A percentile compares a stretch with the other conserved stretches of the same genome.
These are phyloP conservation scores for Agrocybe praecox DNA, from an alignment of 768 basidiomycete genomes.

Conservation along the genomic window DNA sequence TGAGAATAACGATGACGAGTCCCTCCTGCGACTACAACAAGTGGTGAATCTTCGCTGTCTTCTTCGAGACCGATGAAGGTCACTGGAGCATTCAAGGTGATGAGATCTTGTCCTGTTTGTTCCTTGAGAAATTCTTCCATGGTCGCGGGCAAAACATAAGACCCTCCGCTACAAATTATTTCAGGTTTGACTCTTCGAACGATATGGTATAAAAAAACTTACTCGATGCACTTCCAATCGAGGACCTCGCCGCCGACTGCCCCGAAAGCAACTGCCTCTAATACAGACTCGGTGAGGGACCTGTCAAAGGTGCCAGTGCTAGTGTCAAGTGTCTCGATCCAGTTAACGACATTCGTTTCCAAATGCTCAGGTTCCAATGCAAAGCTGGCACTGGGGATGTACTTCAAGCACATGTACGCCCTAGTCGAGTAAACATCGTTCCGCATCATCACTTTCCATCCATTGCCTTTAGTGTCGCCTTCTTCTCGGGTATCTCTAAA, in stretches of 20 bases:
- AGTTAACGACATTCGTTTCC: constrained; percentile 26
- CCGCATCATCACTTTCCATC: constrained; percentile 25
- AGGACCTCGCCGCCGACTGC: not conserved
- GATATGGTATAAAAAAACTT: not conserved
- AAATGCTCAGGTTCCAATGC: constrained; percentile 1
- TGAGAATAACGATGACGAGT: constrained; percentile 12
- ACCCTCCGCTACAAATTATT: no score
- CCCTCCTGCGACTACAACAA: not conserved
- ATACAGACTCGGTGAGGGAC: constrained; percentile 35
- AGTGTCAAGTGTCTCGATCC: constrained; percentile 33
- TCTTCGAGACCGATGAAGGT: not conserved
- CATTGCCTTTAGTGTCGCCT: constrained; percentile 2
- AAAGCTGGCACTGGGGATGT: constrained; percentile 11
- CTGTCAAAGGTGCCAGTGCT: constrained; percentile 33
- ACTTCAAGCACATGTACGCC: constrained; percentile 21
- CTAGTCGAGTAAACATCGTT: constrained; percentile 31
- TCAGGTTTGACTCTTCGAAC: no score
- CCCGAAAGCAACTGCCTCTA: constrained; percentile 18
- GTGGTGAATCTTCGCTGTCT: not conserved
- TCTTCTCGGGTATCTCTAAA: constrained; percentile 19
- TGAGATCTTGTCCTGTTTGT: not conserved
- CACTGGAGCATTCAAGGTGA: not conserved
- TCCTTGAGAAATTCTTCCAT: not conserved
- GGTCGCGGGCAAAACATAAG: constrained; percentile 1
- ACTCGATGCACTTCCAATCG: constrained; percentile 11